Conservation (phyloP, 306 rosid genomes). For the Ziziphus jujuba region DNA sequence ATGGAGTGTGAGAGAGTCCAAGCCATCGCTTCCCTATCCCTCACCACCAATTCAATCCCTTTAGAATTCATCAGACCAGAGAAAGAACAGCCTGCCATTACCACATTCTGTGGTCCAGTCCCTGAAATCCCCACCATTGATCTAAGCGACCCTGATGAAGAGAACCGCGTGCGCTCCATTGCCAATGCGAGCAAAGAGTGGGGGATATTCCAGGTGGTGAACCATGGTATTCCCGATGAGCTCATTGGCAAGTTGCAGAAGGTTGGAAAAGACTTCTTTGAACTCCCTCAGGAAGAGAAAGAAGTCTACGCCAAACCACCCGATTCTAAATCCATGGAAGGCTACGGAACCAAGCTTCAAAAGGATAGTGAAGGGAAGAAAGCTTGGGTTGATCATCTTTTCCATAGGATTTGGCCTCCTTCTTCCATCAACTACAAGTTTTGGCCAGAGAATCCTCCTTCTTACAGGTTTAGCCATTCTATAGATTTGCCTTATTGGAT, state of each 20-base stretch:
- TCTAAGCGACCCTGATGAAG: constrained; percentile 32
- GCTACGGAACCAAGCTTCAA: constrained; percentile 38
- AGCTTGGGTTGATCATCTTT: constrained; percentile 45
- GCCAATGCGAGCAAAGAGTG: constrained; percentile 34
- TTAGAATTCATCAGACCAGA: constrained; percentile 34
- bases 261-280: constrained; percentile 41
- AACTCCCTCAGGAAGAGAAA: constrained; percentile 41
- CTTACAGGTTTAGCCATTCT: constrained; percentile 51
- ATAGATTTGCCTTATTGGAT: too few relatives aligned
- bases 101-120: constrained; percentile 26
- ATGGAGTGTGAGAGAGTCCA: constrained; percentile 44
- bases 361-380: constrained; percentile 33
- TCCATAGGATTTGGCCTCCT: constrained; percentile 44
- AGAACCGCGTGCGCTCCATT: constrained; percentile 13
- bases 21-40: constrained; percentile 25
- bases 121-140: constrained; percentile 44
- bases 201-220: constrained; percentile 50
- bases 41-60: constrained; percentile 23
- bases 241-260: constrained; percentile 22
- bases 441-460: constrained; percentile 41
- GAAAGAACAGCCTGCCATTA: constrained; percentile 36
- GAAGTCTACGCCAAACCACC: constrained; percentile 35
- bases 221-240: constrained; percentile 43
- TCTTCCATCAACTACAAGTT: constrained; percentile 32
- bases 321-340: constrained; percentile 20